Conservation (phyloP, 2,329 filamentous ascomycete genomes). For the Ophiostoma angusticollis region DNA sequence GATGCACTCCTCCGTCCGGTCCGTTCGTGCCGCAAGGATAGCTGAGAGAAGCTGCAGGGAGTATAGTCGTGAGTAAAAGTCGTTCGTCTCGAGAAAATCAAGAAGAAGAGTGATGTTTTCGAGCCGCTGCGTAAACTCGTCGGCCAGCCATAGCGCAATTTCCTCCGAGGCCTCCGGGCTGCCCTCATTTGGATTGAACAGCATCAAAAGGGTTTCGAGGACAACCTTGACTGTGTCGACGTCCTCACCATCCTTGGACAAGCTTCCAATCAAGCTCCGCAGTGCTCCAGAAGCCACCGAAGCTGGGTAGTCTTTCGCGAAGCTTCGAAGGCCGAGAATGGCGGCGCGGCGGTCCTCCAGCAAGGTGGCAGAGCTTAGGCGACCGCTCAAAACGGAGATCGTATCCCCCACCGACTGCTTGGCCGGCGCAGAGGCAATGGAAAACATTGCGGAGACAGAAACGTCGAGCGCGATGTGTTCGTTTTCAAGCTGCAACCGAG, state of each 20-base stretch:
- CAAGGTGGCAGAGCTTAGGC: conserved; percentile 77
- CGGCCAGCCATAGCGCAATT: conserved; percentile 88
- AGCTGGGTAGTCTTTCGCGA: conserved; percentile 91
- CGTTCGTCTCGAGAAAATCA: conserved; percentile 72
- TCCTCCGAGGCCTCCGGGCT: conserved; percentile 93
- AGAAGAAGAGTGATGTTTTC: conserved; percentile 90
- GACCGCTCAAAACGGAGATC: conserved; percentile 77
- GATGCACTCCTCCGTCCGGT: conserved; percentile 89
- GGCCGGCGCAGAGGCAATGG: conserved; percentile 61
- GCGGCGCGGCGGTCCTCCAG: conserved; percentile 90
- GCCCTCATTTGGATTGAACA: conserved; percentile 60
- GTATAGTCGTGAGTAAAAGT: conserved; percentile 87
- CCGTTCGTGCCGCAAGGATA: conserved; percentile 72
- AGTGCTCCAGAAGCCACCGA: conserved; percentile 91
- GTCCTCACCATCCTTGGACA: conserved; percentile 83
- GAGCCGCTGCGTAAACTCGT: conserved; percentile 95
- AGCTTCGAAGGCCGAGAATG: conserved; percentile 84
- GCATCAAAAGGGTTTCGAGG: conserved; percentile 86
- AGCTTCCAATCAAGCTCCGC: conserved; percentile 69
- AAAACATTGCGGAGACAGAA: conserved; percentile 36
- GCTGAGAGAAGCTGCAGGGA: conserved; percentile 79
- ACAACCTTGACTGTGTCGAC: conserved; percentile 93
- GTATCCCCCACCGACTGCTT: conserved; percentile 95
- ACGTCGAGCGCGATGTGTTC: neutral
- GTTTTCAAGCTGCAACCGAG: too few relatives aligned